Conservation (phyloP, 2,329 filamentous ascomycete species). For the Paradendryphiella salina region DNA sequence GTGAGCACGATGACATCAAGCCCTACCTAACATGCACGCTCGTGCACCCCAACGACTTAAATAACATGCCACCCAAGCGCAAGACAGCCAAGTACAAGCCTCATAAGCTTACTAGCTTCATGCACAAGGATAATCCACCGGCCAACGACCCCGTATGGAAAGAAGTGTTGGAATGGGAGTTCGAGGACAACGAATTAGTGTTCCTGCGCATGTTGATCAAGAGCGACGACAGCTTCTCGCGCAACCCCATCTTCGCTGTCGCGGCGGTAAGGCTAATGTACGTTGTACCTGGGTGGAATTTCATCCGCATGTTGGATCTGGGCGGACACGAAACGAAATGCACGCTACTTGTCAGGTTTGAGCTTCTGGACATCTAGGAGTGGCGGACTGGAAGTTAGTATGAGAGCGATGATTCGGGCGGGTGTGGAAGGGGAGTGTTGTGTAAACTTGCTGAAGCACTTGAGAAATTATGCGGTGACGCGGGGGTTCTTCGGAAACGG, state of each 20-base stretch:
- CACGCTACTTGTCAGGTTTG: constrained; percentile 64
- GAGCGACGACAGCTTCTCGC: constrained; percentile 65
- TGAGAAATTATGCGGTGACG: not conserved
- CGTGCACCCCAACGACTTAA: constrained; percentile 59
- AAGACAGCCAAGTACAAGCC: constrained; percentile 66
- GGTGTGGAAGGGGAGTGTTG: not conserved
- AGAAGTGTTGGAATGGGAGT: constrained; percentile 68
- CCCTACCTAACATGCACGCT: constrained; percentile 69
- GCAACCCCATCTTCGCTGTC: constrained; percentile 65
- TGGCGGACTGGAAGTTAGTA: not conserved
- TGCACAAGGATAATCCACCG: constrained; percentile 63
- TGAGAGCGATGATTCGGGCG: not conserved
- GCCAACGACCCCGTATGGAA: constrained; percentile 67
- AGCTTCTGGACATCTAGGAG: constrained; percentile 48
- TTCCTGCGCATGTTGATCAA: constrained; percentile 69
- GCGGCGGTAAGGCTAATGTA: constrained; percentile 64
- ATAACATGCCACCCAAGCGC: constrained; percentile 58
- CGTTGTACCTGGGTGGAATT: constrained; percentile 61
- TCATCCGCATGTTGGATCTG: constrained; percentile 67
- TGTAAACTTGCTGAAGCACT: not conserved
- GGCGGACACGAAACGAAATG: constrained; percentile 67
- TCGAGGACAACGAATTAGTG: constrained; percentile 66
- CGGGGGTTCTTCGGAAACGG: not conserved
- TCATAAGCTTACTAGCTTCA: constrained; percentile 58
- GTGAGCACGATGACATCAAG: constrained; percentile 55